phyloP scores from a whole-genome alignment of 768 basidiomycete genomes.

The Xerocomellus dryophilus region DNA sequence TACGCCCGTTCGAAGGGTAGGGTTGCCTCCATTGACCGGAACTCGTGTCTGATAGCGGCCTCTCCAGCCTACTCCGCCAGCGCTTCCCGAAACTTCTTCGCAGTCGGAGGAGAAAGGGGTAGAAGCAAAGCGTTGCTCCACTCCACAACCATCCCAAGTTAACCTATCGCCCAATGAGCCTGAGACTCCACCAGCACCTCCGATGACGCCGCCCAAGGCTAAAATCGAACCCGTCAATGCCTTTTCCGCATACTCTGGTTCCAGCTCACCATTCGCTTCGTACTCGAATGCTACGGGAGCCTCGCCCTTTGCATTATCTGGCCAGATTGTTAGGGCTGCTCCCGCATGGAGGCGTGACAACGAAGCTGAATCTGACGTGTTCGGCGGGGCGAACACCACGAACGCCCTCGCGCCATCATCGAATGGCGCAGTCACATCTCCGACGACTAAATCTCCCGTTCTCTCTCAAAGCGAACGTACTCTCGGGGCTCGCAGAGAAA shows the following conservation, averaged over 20 bases:
- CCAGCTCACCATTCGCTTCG: slow-evolving; percentile 35
- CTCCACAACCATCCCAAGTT: slow-evolving; percentile 7
- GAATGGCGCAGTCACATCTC: slow-evolving; percentile 13
- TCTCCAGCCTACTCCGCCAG: slow-evolving; percentile 13
- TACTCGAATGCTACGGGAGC: slow-evolving; percentile 25
- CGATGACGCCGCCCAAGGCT: slow-evolving; percentile 15
- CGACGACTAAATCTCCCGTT: not conserved
- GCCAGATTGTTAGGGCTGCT: slow-evolving; percentile 11
- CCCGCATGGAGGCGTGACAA: slow-evolving; percentile 29
- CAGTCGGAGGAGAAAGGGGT: slow-evolving; percentile 11
- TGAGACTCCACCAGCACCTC: slow-evolving; percentile 6
- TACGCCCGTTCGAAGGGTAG: slow-evolving; percentile 18
- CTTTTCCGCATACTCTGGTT: slow-evolving; percentile 40
- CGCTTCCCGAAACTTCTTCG: not conserved
- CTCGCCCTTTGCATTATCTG: slow-evolving; percentile 24
- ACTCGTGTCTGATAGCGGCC: slow-evolving; percentile 8
- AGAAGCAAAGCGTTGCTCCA: slow-evolving; percentile 7
- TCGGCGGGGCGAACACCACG: slow-evolving; percentile 1
- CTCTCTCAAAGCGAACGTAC: not conserved
- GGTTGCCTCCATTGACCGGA: not conserved
- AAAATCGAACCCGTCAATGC: slow-evolving; percentile 21
- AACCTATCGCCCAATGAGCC: slow-evolving; percentile 7
- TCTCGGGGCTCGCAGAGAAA: not conserved
- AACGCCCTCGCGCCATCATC: slow-evolving; percentile 19
- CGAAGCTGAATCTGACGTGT: slow-evolving; percentile 7